Evolutionary conservation across 1,284 basidiomycete genomes (phyloP), one percentile per base, ranked within the genome.

Genomic region (Cerrena zonata): DNA sequence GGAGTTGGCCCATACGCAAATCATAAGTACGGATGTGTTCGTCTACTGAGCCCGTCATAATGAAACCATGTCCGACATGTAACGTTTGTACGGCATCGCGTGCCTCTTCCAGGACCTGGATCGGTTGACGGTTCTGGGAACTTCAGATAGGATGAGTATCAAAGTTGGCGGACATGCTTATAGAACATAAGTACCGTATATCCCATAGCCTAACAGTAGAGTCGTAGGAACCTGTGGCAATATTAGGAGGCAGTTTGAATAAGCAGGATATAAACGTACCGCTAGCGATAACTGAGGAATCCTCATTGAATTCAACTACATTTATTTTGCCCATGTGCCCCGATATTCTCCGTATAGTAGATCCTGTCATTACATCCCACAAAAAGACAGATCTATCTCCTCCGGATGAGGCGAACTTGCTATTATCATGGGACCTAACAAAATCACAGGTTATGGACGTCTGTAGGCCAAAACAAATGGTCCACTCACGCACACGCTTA

Each of bases 21-120:
- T 99, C 96, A 68, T 98, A 98, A 1, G 88, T 89, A 21, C 96
- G 81, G 27, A 97, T 82, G 60, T 87, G 78, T 1, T 96, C 95
- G 58, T 99, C 96, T 2, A 95, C 86, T 0, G 89, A 93, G 1
- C 91, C 91, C 0, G 91, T 79, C 40, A 87, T 75, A 56, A 98
- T 80, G 51, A 77, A 80, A 15, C 80, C 78, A 36, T 77, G 63
- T 23, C 78, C 73, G 57, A 89, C 69, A 71, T 85, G 68, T 53
- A 99, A 67, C 7, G 86, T 80, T 57, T 94, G 93, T 45, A 99
- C 85, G 1, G 91, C 86, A 61, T 97, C 94, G 19, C 82, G 83
- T 0, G 94, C 89, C 57, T 98, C 94, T 50, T 94, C 87, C 2
- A 98, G 75, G 13, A 86, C 77, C 69, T 97, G 94, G n/a, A 99